Evolutionary conservation across 495 filamentous ascomycete genomes (phyloP).

Genomic region (Lindgomyces ingoldianus): DNA sequence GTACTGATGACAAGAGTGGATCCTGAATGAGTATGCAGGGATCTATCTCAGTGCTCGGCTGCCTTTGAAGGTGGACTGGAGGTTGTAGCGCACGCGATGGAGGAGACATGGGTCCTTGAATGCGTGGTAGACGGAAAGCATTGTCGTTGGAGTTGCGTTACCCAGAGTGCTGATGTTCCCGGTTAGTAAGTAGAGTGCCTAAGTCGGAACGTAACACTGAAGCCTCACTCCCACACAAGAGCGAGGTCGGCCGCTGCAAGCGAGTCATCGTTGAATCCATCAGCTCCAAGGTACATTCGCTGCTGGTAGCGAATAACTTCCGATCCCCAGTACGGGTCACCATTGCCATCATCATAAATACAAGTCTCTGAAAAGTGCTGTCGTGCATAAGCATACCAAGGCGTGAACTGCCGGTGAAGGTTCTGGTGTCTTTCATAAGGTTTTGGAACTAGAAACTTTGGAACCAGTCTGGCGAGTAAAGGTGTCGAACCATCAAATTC

Average conservation of each 20-base stretch:
- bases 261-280: conserved; percentile 23
- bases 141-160: conserved; percentile 23
- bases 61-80: background rate
- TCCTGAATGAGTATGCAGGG: conserved; percentile 9
- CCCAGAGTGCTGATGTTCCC: conserved; percentile 4
- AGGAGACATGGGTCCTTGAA: conserved; percentile 29
- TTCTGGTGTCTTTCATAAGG: conserved; percentile 4
- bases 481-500: conserved; percentile 12
- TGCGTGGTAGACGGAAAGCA: conserved; percentile 26
- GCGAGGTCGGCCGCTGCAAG: conserved; percentile 30
- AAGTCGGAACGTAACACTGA: background rate
- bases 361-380: conserved; percentile 10
- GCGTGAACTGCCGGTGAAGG: conserved; percentile 5
- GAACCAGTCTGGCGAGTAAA: conserved; percentile 21
- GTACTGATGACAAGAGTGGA: conserved; percentile 29
- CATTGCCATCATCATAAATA: conserved; percentile 23
- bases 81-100: conserved; percentile 16
- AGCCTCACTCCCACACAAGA: conserved; percentile 31
- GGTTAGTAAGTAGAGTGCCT: background rate
- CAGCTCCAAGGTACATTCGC: conserved; percentile 13
- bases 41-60: conserved; percentile 6
- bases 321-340: conserved; percentile 31
- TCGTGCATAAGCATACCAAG: conserved; percentile 28
- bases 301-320: conserved; percentile 22
- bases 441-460: conserved; percentile 18